Conservation (phyloP, 164 flowering plant species). For the Sedum album region DNA sequence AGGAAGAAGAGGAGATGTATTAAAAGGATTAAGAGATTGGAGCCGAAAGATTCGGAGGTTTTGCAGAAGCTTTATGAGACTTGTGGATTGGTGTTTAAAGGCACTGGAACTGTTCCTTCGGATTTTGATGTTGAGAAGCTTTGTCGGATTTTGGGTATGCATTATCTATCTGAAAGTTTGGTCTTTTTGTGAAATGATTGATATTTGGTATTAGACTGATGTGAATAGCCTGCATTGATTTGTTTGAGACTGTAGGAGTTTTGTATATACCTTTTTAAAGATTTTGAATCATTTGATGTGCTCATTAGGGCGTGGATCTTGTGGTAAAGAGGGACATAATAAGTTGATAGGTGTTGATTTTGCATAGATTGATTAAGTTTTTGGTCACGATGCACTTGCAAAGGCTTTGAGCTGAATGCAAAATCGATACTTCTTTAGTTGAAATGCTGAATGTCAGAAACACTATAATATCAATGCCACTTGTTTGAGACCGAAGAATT, state of each 20-base stretch:
- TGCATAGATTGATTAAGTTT: neutral
- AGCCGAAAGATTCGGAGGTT: slow-evolving; percentile 4
- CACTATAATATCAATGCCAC: neutral
- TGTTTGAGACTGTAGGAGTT: neutral
- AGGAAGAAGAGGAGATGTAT: slow-evolving; percentile 17
- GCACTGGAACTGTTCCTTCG: slow-evolving; percentile 56
- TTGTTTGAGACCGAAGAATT: neutral
- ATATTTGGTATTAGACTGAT: neutral
- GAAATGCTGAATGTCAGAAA: neutral
- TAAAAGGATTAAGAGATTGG: slow-evolving; percentile 3
- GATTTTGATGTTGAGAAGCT: slow-evolving; percentile 38
- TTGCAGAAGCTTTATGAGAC: slow-evolving; percentile 43
- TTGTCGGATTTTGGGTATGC: slow-evolving; percentile 45
- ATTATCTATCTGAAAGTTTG: neutral
- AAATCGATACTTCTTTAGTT: neutral
- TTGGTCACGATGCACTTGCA: neutral
- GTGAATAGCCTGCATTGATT: neutral
- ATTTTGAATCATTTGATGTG: neutral
- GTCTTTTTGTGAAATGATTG: neutral
- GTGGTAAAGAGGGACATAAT: neutral
- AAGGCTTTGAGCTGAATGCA: neutral
- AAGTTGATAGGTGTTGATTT: neutral
- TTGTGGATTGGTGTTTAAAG: slow-evolving; percentile 48
- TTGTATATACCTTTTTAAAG: neutral
- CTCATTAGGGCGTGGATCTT: too few relatives aligned